phyloP scores from a whole-genome alignment of 2,329 filamentous ascomycete species.

The Colletotrichum incanum region DNA sequence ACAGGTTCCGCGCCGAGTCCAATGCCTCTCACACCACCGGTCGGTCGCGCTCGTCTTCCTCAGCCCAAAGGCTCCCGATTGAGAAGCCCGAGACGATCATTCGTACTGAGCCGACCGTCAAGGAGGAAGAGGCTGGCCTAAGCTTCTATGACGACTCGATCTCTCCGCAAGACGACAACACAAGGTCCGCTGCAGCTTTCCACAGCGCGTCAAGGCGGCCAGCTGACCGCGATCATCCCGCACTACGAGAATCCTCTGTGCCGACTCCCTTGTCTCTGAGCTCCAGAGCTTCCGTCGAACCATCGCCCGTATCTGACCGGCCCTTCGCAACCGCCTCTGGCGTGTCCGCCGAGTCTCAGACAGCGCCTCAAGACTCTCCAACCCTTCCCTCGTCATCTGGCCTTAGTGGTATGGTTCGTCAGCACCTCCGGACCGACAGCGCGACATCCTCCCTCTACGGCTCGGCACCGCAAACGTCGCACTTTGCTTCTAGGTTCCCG shows the following conservation, averaged over 20 bases:
- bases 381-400: slow-evolving; percentile 81
- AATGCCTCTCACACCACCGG: slow-evolving; percentile 57
- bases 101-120: slow-evolving; percentile 50
- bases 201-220: slow-evolving; percentile 61
- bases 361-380: slow-evolving; percentile 77
- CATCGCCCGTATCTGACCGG: slow-evolving; percentile 48
- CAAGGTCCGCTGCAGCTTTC: neutral
- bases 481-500: slow-evolving; percentile 58
- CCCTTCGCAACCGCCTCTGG: slow-evolving; percentile 42
- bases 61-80: slow-evolving; percentile 54
- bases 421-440: slow-evolving; percentile 88
- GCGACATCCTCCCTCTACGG: slow-evolving; percentile 85
- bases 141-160: slow-evolving; percentile 61
- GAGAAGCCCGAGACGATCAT: slow-evolving; percentile 53
- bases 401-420: slow-evolving; percentile 85
- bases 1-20: slow-evolving; percentile 62
- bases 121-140: slow-evolving; percentile 53
- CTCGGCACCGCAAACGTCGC: slow-evolving; percentile 57
- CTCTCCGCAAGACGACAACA: slow-evolving; percentile 53
- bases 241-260: slow-evolving; percentile 63
- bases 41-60: slow-evolving; percentile 66
- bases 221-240: slow-evolving; percentile 69
- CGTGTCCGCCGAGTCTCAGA: slow-evolving; percentile 44
- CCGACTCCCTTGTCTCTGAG: slow-evolving; percentile 60
- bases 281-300: slow-evolving; percentile 50